Percentiles rank a stretch among this genome's conserved stretches.
These are phyloP conservation scores for Jimgerdemannia lactiflua DNA, from an alignment of 192 early-diverging fungal genomes.

Conservation along the genomic window DNA sequence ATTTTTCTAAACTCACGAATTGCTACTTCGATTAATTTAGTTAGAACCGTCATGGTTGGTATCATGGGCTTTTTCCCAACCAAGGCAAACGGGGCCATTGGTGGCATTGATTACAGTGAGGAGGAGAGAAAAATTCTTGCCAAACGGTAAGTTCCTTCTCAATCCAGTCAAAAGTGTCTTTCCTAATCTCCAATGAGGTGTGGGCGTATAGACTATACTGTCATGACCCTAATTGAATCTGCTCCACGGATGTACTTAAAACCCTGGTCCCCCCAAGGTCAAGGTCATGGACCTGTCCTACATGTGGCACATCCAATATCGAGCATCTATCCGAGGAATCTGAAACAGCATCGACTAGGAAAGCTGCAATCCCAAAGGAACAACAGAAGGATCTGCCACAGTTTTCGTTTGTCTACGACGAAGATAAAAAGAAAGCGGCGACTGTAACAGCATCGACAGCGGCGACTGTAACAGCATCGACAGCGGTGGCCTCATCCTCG, in stretches of 20 bases:
- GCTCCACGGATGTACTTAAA: too few species aligned
- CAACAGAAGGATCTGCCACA: neutral
- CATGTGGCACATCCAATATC: neutral
- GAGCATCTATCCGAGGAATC: neutral
- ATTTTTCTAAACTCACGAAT: neutral
- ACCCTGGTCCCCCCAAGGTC: too few species aligned
- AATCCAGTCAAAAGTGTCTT: too few species aligned
- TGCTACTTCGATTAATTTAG: constrained; percentile 14
- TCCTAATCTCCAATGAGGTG: too few species aligned
- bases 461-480: neutral
- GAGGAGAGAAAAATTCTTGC: constrained; percentile 64
- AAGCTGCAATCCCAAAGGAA: too few species aligned
- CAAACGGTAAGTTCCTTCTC: constrained; percentile 32
- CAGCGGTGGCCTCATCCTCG: neutral
- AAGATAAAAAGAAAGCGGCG: neutral
- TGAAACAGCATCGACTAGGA: neutral
- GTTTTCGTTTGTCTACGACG: neutral
- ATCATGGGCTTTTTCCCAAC: constrained; percentile 92
- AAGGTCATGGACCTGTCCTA: too few species aligned
- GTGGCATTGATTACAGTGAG: constrained; percentile 69
- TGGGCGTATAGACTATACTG: too few species aligned
- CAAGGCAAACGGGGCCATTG: constrained; percentile 75
- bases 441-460: neutral
- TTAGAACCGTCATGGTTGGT: constrained; percentile 86
- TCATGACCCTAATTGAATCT: too few species aligned